phyloP scores from a whole-genome alignment of 768 basidiomycete genomes.

The Chalciporus chontae region DNA sequence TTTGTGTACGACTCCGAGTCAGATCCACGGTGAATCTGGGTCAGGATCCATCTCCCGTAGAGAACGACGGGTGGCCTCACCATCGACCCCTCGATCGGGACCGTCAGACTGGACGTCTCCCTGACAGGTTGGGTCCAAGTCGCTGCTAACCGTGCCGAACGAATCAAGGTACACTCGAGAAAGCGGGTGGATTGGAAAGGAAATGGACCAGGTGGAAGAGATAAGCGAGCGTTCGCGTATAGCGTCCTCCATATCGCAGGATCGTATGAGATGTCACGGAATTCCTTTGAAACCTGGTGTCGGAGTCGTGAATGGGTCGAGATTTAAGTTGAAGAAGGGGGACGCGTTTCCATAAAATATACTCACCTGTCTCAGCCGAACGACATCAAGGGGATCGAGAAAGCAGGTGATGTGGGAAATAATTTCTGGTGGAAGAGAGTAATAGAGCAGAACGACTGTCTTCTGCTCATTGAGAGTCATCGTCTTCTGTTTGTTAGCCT shows the following conservation, averaged over 20 bases:
- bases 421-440: neutral
- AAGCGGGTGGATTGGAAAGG: neutral
- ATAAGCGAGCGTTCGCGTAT: neutral
- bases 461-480: no score
- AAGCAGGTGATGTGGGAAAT: neutral
- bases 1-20: no score
- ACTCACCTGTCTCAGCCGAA: neutral
- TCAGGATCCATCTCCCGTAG: no score
- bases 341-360: neutral
- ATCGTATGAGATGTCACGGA: neutral
- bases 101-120: no score
- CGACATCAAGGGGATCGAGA: neutral
- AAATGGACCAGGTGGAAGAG: neutral
- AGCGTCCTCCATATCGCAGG: neutral
- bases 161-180: neutral
- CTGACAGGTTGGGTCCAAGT: neutral
- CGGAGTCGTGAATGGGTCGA: neutral
- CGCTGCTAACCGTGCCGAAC: neutral
- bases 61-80: no score
- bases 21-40: no score
- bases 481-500: no score
- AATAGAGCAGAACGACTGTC: no score
- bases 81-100: neutral
- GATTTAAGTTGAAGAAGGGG: no score
- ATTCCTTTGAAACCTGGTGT: neutral